phyloP scores from a whole-genome alignment of 768 basidiomycete species.

The Cantharellus cinnabarinus region DNA sequence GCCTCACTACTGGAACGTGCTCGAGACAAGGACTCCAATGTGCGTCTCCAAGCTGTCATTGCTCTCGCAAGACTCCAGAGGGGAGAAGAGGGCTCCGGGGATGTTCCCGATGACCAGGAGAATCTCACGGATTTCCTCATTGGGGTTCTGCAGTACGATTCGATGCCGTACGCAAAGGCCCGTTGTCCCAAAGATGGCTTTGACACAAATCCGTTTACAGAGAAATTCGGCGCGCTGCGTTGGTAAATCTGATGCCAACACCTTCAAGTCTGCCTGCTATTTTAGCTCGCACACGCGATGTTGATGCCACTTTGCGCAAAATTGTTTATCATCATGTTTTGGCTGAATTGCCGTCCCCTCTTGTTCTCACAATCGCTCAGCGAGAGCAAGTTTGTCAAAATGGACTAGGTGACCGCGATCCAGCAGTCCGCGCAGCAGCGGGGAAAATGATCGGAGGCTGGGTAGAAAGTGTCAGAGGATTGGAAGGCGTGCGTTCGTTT shows the following conservation, averaged over 20 bases:
- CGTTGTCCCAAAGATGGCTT: background rate
- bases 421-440: conserved; percentile 48
- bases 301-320: conserved; percentile 53
- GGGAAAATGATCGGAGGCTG: conserved; percentile 51
- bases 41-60: conserved; percentile 63
- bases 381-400: conserved; percentile 59
- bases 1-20: conserved; percentile 46
- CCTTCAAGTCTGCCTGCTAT: conserved; percentile 38
- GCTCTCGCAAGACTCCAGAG: conserved; percentile 59
- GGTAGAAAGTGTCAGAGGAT: conserved; percentile 35
- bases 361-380: conserved; percentile 44
- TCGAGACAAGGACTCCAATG: conserved; percentile 53
- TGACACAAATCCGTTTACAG: conserved; percentile 19
- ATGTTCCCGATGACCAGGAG: conserved; percentile 28
- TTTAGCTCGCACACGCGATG: conserved; percentile 59
- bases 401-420: conserved; percentile 75
- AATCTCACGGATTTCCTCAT: conserved; percentile 40
- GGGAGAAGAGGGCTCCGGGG: conserved; percentile 37
- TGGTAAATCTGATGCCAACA: conserved; percentile 48
- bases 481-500: conserved; percentile 15
- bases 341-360: conserved; percentile 41
- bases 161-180: conserved; percentile 39
- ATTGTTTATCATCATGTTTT: conserved; percentile 47
- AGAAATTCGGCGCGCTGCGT: conserved; percentile 67
- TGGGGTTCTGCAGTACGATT: conserved; percentile 47